Evolutionary conservation across 1,284 basidiomycete genomes (phyloP), one percentile per base, ranked within the genome.

Genomic region (Rhodotorula sp.): DNA sequence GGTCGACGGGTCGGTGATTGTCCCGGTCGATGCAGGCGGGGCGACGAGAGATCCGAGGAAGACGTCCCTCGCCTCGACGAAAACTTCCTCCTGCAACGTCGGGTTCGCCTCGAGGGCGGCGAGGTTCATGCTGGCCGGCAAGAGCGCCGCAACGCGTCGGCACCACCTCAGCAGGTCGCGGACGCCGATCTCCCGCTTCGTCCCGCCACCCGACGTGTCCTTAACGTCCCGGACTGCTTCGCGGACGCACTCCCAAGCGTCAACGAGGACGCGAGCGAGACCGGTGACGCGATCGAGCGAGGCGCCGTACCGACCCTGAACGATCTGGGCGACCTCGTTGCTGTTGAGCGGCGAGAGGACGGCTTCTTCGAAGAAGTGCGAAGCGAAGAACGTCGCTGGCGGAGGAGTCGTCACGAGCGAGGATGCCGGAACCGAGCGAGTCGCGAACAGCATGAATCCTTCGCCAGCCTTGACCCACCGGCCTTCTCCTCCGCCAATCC

Each of bases 11-110:
- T 61, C 49, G 51, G 51, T 36, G 4, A 32, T 30, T 13, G 27
- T 7, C 3, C 19, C 17, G n/a, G 59, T 11, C 17, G 84, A 24
- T 59, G 32, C 24, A 80, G 76, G 7, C 76, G 69, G 13, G 79
- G 44, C 83, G 79, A 56, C 73, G 11, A 72, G 87, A 34, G 85
- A 84, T 30, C 92, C 93, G 72, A 98, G 90, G 81, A 99, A 98
- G 34, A 96, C 87, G 79, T 99, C 96, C 34, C 89, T 85, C 0
- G 91, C 92, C 79, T 96, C 92, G 54, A 94, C 84, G 76, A 90
- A 94, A 32, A 96, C 88, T 66, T 95, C 91, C 79, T 99, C 95
- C 66, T 94, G 88, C 17, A 94, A 79, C 0, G 86, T 82, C 7
- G 89, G 87, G 79, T 94, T 92, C n/a, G 70, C 59, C 0, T 65